Evolutionary conservation across 1,284 basidiomycete genomes (phyloP), one percentile per base, ranked within the genome.

Genomic region (Mixia osmundae): DNA sequence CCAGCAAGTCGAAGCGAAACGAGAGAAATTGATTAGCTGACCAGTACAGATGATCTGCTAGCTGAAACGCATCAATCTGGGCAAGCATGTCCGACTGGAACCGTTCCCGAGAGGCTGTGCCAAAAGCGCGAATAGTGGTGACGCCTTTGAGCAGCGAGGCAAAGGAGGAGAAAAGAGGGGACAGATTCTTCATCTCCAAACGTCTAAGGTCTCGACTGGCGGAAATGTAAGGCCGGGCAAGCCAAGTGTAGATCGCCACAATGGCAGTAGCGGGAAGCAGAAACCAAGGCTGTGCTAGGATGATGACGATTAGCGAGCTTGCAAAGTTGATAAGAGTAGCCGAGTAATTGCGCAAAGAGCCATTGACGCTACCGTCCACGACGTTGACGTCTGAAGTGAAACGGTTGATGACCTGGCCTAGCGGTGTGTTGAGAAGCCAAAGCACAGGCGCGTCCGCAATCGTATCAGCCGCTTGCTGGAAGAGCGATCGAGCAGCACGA

Each of bases 351-450:
- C n/a, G n/a, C n/a, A n/a, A n/a, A n/a, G n/a, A n/a, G n/a, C n/a
- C n/a, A 46, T 72, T 66, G 1, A 76, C 57, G 0, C 66, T 63
- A 11, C 63, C 60, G 47, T 77, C 73, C 28, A 76, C 66, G 5
- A 66, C 69, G 39, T 77, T 73, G 28, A 80, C 66, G 51, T 83
- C 78, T 60, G 71, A 63, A 1, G 73, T 74, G 56, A 79, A 79
- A 18, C 76, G 66, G 50, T 77, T 77, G 37, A 78, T 61, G 44
- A 78, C 76, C 21, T 42, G 24, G 30, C 48, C 47, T 7, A 45
- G 44, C 5, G 72, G 72, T 9, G 71, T 74, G 33, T 66, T 58
- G 47, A 74, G 71, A 51, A 72, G 73, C 53, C 73, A 74, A 5
- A 71, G 65, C 15, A 65, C 59, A 4, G 71, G 71, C 2, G 27